Percentiles rank a stretch among this genome's conserved stretches.
Evolutionary conservation across 352 stramenopile genomes (phyloP).

Genomic region (Phytopythium sindhum): DNA sequence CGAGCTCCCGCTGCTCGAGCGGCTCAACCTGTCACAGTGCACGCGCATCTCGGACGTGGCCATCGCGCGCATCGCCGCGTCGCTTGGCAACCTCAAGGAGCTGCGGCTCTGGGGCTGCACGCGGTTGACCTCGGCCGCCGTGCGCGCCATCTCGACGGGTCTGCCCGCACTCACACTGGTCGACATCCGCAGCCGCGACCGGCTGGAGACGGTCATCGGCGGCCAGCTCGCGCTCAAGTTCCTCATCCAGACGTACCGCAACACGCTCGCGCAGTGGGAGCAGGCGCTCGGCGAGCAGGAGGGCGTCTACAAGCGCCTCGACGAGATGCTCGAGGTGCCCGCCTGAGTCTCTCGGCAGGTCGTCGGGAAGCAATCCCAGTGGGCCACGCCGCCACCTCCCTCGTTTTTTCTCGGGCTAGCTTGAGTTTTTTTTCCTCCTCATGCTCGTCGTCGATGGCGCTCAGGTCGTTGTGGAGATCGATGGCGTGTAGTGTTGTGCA

Average conservation of each 20-base stretch:
- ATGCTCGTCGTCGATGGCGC: background rate
- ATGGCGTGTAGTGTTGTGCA: constrained; percentile 2
- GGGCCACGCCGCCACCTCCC: constrained; percentile 8
- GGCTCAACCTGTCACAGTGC: constrained; percentile 84
- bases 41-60: constrained; percentile 69
- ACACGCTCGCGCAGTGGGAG: constrained; percentile 66
- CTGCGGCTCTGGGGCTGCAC: constrained; percentile 79
- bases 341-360: constrained; percentile 39
- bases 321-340: constrained; percentile 43
- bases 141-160: constrained; percentile 65
- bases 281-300: constrained; percentile 55
- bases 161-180: constrained; percentile 60
- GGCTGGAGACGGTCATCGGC: constrained; percentile 73
- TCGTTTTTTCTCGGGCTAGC: background rate
- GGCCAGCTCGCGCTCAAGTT: constrained; percentile 71
- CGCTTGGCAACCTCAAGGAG: constrained; percentile 57
- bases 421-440: background rate
- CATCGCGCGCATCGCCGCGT: constrained; percentile 54
- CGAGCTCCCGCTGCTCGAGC: constrained; percentile 35
- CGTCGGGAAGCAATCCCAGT: constrained; percentile 6
- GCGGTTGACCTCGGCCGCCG: constrained; percentile 71
- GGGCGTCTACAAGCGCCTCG: constrained; percentile 67
- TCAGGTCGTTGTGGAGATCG: background rate
- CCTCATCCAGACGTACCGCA: constrained; percentile 73
- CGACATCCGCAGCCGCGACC: constrained; percentile 77